These are phyloP conservation scores for Agrocybe pediades DNA, from an alignment of 768 basidiomycete genomes.

Conservation along the genomic window DNA sequence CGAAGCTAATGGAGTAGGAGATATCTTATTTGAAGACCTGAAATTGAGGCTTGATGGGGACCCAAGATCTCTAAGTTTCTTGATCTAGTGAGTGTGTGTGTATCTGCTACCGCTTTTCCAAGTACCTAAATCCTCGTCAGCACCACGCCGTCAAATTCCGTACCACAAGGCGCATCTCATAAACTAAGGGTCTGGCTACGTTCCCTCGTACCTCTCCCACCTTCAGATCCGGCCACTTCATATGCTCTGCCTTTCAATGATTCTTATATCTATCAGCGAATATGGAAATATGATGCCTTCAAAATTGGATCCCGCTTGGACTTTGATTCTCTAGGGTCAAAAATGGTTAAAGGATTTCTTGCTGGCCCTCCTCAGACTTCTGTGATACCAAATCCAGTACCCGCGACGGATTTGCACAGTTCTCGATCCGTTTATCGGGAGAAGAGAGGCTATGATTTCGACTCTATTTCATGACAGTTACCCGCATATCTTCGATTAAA, in stretches of 20 bases:
- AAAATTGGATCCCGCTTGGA: constrained; percentile 59
- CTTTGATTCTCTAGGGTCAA: constrained; percentile 50
- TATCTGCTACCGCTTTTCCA: background rate
- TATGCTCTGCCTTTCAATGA: constrained; percentile 43
- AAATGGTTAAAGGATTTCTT: constrained; percentile 52
- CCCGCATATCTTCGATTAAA: background rate
- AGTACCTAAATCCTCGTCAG: constrained; percentile 28
- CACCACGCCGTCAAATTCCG: constrained; percentile 54
- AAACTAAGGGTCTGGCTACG: constrained; percentile 67
- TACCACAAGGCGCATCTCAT: constrained; percentile 59
- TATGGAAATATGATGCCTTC: constrained; percentile 66
- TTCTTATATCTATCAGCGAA: constrained; percentile 61
- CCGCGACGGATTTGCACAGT: constrained; percentile 14
- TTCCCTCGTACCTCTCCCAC: constrained; percentile 37
- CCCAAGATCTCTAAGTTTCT: constrained; percentile 52
- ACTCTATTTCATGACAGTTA: background rate
- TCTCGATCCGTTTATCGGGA: constrained; percentile 17
- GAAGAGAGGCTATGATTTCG: constrained; percentile 21
- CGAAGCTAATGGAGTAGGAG: constrained; percentile 63
- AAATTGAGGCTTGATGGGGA: constrained; percentile 56
- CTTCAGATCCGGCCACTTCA: constrained; percentile 27
- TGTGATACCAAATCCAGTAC: constrained; percentile 20
- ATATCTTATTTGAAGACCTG: constrained; percentile 52
- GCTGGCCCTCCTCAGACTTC: constrained; percentile 41
- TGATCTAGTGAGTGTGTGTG: constrained; percentile 54